Base-by-base conservation (phyloP, 2,329 filamentous ascomycete species). In the Microsporum audouinii region DNA sequence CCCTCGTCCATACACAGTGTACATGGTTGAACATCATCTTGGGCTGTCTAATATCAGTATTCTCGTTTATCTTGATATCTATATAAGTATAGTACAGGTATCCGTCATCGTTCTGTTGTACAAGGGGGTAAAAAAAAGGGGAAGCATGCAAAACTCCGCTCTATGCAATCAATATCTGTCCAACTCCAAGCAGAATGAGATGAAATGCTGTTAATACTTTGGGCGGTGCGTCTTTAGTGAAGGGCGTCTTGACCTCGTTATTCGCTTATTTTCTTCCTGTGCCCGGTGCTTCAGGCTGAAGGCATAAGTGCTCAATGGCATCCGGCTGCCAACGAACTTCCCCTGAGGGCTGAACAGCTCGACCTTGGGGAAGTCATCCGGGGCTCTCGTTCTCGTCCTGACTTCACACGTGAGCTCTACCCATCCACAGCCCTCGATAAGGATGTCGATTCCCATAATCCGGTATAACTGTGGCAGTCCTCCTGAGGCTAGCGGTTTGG, bases 391-490 rank as follows among this genome's bases (percentile, higher is more conserved):
- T 69, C 74, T 81, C 14, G 79, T 82, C 58, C 92, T 84, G 7
- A 95, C 84, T 74, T 99, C 92, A 2, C 86, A 86, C 0, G 85
- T 86, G 45, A 99, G 73, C 74, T 99, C 94, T 1, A 99, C 82
- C 88, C 95, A 99, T 5, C 94, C 94, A 31, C 91, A 87, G 1
- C 94, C 91, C 72, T 97, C 92, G 57, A 99, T 85, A 12, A 99
- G 77, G 29, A 99, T 84, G 70, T 99, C 95, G 0, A 87, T 82
- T 6, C 87, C 84, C 63, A 94, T 80, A 1, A 97, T 84, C 12
- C 83, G 51, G 23, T 57, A 63, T 27, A 63, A 60, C 7, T 33
- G 39, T 36, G 27, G n/a, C 6, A 57, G 12, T 17, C 12, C n/a
- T 60, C 55, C 43, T 8, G 41, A 36, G 3, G 41, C 23, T 34